These are phyloP conservation scores for Fragaria nilgerrensis DNA, from an alignment of 306 rosid species.

Conservation along the genomic window DNA sequence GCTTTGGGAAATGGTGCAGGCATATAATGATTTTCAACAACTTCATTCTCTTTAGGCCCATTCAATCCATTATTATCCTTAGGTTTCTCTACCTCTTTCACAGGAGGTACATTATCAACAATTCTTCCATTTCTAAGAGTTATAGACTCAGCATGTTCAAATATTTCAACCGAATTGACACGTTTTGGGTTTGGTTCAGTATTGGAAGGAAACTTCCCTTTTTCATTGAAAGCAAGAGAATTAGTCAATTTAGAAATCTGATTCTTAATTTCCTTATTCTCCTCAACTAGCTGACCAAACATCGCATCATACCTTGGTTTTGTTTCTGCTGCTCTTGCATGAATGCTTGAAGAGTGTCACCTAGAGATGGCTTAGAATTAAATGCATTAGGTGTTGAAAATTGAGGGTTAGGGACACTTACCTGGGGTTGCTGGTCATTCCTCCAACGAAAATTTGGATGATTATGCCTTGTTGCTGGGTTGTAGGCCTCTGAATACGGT, in stretches of 20 bases:
- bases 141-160: neutral
- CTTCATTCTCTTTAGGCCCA: neutral
- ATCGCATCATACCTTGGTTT: neutral
- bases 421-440: neutral
- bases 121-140: neutral
- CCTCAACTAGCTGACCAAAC: neutral
- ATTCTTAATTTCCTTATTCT: neutral
- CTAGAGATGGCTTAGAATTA: neutral
- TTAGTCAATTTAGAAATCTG: neutral
- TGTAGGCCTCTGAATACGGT: neutral
- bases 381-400: neutral
- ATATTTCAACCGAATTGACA: neutral
- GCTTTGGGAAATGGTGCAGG: neutral
- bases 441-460: neutral
- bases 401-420: neutral
- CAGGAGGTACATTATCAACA: neutral
- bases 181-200: neutral
- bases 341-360: neutral
- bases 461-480: neutral
- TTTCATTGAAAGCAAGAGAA: neutral
- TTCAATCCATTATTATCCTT: neutral
- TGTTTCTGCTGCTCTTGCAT: neutral
- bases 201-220: neutral
- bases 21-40: neutral
- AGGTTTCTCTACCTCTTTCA: neutral